Evolutionary conservation across 108 stramenopile genomes (phyloP).

Genomic region (Fistulifera solaris): DNA sequence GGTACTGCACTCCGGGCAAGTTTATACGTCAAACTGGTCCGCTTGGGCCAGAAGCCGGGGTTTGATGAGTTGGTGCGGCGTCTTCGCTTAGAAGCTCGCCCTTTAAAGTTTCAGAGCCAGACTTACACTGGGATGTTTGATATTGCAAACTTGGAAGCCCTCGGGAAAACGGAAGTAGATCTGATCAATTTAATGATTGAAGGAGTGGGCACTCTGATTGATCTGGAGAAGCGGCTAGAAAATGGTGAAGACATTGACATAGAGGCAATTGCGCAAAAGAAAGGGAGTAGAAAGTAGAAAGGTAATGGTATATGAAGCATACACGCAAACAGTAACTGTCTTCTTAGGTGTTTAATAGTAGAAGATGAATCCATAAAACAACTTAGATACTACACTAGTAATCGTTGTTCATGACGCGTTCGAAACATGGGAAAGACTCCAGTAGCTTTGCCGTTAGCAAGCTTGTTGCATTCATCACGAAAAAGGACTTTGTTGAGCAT

Average conservation of each 20-base stretch:
- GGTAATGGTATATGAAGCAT: no score
- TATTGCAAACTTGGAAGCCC: slow-evolving; percentile 79
- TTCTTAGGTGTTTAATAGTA: no score
- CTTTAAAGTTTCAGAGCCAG: slow-evolving; percentile 29
- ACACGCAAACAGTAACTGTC: no score
- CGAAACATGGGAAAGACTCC: no score
- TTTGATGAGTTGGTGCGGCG: slow-evolving; percentile 52
- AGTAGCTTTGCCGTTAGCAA: no score
- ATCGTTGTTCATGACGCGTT: no score
- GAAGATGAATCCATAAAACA: no score
- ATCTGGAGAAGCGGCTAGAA: slow-evolving; percentile 68
- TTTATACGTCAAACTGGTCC: slow-evolving; percentile 69
- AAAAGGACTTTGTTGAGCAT: no score
- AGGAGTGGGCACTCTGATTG: slow-evolving; percentile 72
- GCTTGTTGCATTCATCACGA: no score
- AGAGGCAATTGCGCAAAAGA: slow-evolving; percentile 20
- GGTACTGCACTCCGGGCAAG: slow-evolving; percentile 82
- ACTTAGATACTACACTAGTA: no score
- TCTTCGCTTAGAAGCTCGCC: slow-evolving; percentile 48
- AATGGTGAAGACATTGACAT: slow-evolving; percentile 51
- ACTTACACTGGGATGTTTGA: slow-evolving; percentile 67
- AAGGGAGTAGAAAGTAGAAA: neutral
- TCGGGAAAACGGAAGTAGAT: slow-evolving; percentile 86
- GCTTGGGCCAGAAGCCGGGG: slow-evolving; percentile 52
- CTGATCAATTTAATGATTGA: slow-evolving; percentile 89